Base-by-base conservation (phyloP, 306 rosid genomes). In the Corylus avellana region DNA sequence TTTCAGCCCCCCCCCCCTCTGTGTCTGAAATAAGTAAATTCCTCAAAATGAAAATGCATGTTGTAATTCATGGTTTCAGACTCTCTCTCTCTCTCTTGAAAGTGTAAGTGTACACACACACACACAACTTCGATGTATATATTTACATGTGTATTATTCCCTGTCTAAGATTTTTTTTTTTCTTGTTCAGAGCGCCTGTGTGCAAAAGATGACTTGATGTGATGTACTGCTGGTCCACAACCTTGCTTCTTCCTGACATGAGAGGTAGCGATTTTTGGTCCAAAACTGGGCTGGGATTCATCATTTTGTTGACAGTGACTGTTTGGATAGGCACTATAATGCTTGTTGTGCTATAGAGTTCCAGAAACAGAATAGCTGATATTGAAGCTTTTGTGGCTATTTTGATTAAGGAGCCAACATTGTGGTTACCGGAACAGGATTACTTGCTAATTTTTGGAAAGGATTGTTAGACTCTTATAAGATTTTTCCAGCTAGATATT, bases 121-220 rank as follows among this genome's bases (percentile, higher is more conserved):
- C 25, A 9, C 32, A 4, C 12, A 4, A 62, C 32, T 1, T 62
- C 20, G 17, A 37, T 59, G 20, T 59, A 12, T 4, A 20, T 25
- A 25, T 68, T 4, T 75, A 20, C 29, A 20, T 35, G 51, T 54
- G 49, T 74, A 70, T 77, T 44, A 57, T 13, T 27, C 80, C 67
- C 51, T 67, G 35, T 57, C 73, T 37, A 48, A 51, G 78, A 22
- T 22, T 84, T 10, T 11, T 73, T 79, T 64, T 18, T 83, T 84
- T 66, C 79, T 64, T 18, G 35, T 82, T 57, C 93, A 94, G 97
- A 91, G 90, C 97, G 98, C 49, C 12, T 94, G 84, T 94, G 97
- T 82, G 79, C 88, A 49, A 90, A 86, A 83, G 97, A 92, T 64
- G 90, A 89, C 71, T 80, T 82, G 85, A 61, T 63, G 86, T 58